These are phyloP conservation scores for Globisporangium solare DNA, from an alignment of 352 stramenopile species.

Conservation along the genomic window DNA sequence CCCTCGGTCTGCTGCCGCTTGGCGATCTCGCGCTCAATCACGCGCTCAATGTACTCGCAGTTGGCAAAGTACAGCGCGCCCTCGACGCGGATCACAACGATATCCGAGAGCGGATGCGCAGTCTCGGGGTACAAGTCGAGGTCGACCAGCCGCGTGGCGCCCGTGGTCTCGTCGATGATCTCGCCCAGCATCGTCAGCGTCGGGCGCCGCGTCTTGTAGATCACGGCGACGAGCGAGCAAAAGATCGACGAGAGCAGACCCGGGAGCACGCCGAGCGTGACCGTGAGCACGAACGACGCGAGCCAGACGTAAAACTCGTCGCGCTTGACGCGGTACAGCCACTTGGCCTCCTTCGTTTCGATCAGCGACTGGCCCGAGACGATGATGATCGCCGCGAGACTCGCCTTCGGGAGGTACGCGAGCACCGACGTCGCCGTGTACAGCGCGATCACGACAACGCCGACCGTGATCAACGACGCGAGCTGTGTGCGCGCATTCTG, in stretches of 20 bases:
- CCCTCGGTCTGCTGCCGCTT: conserved; percentile 34
- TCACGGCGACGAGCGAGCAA: conserved; percentile 47
- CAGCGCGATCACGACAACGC: conserved; percentile 80
- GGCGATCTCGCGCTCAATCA: conserved; percentile 41
- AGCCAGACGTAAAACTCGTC: conserved; percentile 65
- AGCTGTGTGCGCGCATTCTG: conserved; percentile 81
- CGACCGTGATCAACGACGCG: conserved; percentile 73
- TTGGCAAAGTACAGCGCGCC: conserved; percentile 61
- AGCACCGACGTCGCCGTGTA: conserved; percentile 81
- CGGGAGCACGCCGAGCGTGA: conserved; percentile 39
- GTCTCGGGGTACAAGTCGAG: conserved; percentile 37
- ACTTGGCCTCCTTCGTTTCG: conserved; percentile 78
- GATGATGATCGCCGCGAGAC: conserved; percentile 86
- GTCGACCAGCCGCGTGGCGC: conserved; percentile 39
- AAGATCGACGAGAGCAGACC: conserved; percentile 50
- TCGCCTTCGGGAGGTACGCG: conserved; percentile 82
- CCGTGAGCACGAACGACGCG: conserved; percentile 48
- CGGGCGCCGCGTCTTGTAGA: conserved; percentile 52
- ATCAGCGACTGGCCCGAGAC: conserved; percentile 85
- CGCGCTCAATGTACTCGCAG: conserved; percentile 52
- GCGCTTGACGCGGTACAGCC: conserved; percentile 67
- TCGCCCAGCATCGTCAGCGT: conserved; percentile 43
- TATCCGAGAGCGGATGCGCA: conserved; percentile 31
- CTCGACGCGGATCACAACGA: conserved; percentile 50
- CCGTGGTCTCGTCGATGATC: conserved; percentile 25